These are phyloP conservation scores for Datura wrightii DNA, from an alignment of 257 asterid species.

Conservation along the genomic window DNA sequence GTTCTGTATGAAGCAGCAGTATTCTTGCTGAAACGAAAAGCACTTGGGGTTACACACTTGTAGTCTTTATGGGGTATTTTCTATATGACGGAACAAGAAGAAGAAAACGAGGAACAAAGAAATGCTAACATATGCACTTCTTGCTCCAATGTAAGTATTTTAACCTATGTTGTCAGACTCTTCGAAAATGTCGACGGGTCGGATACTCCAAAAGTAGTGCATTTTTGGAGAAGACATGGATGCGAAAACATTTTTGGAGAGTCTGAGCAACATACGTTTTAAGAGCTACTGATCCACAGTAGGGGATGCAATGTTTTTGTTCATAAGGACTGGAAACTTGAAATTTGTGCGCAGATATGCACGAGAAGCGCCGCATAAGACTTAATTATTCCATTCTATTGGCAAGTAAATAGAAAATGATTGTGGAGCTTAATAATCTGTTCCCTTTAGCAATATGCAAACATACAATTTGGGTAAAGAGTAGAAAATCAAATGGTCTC, in stretches of 20 bases:
- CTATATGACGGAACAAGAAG: neutral
- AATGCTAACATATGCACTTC: neutral
- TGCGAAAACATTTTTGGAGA: too few species aligned
- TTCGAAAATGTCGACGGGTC: too few species aligned
- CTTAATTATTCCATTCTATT: neutral
- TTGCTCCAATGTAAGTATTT: neutral
- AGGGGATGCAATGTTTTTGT: constrained; percentile 2
- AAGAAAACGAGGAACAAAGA: neutral
- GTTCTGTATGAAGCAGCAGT: neutral
- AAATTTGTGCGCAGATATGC: constrained; percentile 4
- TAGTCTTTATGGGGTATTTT: neutral
- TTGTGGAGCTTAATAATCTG: neutral
- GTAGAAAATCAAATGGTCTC: neutral
- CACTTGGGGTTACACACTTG: neutral
- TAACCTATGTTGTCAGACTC: neutral
- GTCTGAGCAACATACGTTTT: too few species aligned
- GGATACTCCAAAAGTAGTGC: too few species aligned
- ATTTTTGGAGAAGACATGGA: too few species aligned
- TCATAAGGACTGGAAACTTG: neutral
- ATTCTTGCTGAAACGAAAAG: neutral
- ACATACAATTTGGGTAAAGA: neutral
- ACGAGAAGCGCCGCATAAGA: neutral
- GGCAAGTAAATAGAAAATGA: neutral
- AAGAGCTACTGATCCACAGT: neutral
- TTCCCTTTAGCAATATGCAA: neutral